Percentiles rank a stretch among this genome's conserved stretches.
Evolutionary conservation across 2,329 filamentous ascomycete genomes (phyloP).

Genomic region (Ilyonectria robusta): DNA sequence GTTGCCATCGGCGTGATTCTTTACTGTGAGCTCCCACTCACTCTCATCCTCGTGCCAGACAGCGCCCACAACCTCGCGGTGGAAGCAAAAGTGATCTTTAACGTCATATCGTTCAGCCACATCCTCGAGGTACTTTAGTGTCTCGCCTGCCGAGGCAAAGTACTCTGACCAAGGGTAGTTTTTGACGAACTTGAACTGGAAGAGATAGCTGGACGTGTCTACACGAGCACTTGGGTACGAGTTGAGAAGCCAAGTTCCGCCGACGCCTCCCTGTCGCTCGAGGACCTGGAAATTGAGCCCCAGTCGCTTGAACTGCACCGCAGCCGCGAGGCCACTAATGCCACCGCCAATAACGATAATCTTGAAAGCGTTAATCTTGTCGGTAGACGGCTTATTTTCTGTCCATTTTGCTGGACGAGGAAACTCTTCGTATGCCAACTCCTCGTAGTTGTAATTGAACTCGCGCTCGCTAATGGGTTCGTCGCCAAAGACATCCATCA

Average conservation of each 20-base stretch:
- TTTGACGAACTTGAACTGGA: slow-evolving; percentile 30
- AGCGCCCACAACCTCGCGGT: slow-evolving; percentile 11
- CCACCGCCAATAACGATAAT: slow-evolving; percentile 23
- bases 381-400: slow-evolving; percentile 13
- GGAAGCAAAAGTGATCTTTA: slow-evolving; percentile 17
- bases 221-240: slow-evolving; percentile 23
- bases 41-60: slow-evolving; percentile 19
- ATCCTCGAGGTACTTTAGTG: slow-evolving; percentile 18
- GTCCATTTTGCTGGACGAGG: slow-evolving; percentile 18
- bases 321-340: slow-evolving; percentile 22
- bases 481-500: slow-evolving; percentile 16
- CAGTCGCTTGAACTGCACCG: slow-evolving; percentile 25
- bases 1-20: not conserved
- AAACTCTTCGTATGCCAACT: slow-evolving; percentile 20
- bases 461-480: slow-evolving; percentile 11
- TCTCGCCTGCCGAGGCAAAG: slow-evolving; percentile 27
- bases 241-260: slow-evolving; percentile 27
- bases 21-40: slow-evolving; percentile 20
- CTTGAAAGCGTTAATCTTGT: slow-evolving; percentile 21
- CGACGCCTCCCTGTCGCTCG: slow-evolving; percentile 22
- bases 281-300: slow-evolving; percentile 21
- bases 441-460: slow-evolving; percentile 24
- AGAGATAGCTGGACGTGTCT: slow-evolving; percentile 24
- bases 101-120: slow-evolving; percentile 16
- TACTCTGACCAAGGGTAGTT: slow-evolving; percentile 29